phyloP scores from a whole-genome alignment of 2,329 filamentous ascomycete genomes.

The Zymoseptoria crescenta region DNA sequence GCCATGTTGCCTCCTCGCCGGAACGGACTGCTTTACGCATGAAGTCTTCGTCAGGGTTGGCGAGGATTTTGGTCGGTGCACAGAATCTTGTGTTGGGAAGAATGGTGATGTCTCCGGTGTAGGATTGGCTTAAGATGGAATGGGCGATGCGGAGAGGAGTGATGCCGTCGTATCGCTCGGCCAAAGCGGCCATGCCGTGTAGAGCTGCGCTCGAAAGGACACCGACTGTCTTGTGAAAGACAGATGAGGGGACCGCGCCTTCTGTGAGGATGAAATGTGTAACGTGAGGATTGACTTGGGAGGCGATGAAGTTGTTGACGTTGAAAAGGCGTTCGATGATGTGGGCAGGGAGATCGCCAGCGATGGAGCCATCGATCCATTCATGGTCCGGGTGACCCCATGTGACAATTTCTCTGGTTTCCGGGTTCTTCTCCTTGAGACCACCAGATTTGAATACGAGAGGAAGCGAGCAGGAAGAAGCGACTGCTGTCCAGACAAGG shows the following conservation, averaged over 20 bases:
- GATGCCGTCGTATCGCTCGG: constrained; percentile 12
- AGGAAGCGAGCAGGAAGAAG: constrained; percentile 90
- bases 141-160: constrained; percentile 41
- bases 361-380: constrained; percentile 92
- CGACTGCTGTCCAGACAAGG: constrained; percentile 91
- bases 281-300: constrained; percentile 91
- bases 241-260: constrained; percentile 42
- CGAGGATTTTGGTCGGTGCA: constrained; percentile 68
- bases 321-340: constrained; percentile 92
- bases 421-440: constrained; percentile 75
- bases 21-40: constrained; percentile 70
- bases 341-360: constrained; percentile 88
- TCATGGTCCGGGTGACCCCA: constrained; percentile 81
- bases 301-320: constrained; percentile 96
- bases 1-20: constrained; percentile 86
- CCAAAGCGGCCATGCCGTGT: constrained; percentile 12
- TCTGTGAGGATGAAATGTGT: constrained; percentile 76
- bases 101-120: constrained; percentile 93
- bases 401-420: constrained; percentile 62
- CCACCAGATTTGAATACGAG: constrained; percentile 73
- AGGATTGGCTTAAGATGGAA: constrained; percentile 80
- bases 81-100: constrained; percentile 68
- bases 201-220: constrained; percentile 9
- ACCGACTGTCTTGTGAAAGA: constrained; percentile 13
- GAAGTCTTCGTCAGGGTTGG: constrained; percentile 78